Evolutionary conservation across 495 filamentous ascomycete genomes (phyloP).

Genomic region (Penicillium verhagenii): DNA sequence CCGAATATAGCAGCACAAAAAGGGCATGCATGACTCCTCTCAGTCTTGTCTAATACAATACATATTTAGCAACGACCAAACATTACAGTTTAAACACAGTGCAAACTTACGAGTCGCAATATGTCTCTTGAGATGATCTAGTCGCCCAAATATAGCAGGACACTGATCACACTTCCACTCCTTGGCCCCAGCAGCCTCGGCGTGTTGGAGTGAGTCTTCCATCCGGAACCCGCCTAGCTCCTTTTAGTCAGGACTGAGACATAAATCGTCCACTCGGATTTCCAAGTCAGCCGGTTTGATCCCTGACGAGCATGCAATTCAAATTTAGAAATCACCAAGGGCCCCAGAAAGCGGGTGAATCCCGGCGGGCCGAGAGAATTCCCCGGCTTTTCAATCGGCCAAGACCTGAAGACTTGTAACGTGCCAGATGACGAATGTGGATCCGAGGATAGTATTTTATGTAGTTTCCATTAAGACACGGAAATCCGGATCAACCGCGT

Average conservation of each 20-base stretch:
- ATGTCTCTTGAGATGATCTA: slow-evolving; percentile 37
- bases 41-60: slow-evolving; percentile 18
- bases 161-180: slow-evolving; percentile 33
- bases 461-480: not conserved
- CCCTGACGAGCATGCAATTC: slow-evolving; percentile 1
- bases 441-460: no score
- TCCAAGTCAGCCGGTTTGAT: slow-evolving; percentile 4
- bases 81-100: not conserved
- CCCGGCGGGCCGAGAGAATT: not conserved
- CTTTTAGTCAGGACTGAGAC: slow-evolving; percentile 9
- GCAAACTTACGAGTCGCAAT: slow-evolving; percentile 25
- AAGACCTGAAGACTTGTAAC: no score
- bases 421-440: no score
- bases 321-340: not conserved
- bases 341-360: slow-evolving; percentile 12
- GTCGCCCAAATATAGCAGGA: slow-evolving; percentile 27
- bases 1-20: slow-evolving; percentile 34
- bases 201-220: slow-evolving; percentile 10
- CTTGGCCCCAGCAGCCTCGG: not conserved
- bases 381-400: no score
- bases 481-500: not conserved
- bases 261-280: not conserved
- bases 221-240: slow-evolving; percentile 13
- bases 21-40: slow-evolving; percentile 21
- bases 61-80: not conserved